These are phyloP conservation scores for Globisporangium okanoganense DNA, from an alignment of 352 stramenopile genomes.

Conservation along the genomic window DNA sequence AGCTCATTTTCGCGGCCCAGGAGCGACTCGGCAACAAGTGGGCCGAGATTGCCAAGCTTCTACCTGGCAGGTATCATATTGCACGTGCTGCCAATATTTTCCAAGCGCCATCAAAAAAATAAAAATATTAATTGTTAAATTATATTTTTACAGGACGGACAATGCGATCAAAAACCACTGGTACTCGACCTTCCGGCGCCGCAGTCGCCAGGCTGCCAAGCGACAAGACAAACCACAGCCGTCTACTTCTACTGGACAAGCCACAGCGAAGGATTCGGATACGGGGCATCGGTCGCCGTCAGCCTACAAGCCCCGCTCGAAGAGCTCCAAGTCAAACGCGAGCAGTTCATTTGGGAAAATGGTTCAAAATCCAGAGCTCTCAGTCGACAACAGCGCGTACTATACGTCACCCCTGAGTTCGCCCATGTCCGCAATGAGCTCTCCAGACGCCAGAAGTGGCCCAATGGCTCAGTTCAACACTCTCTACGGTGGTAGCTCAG, in stretches of 20 bases:
- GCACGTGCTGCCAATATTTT: no score
- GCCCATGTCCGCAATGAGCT: slow-evolving; percentile 32
- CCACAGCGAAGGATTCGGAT: background rate
- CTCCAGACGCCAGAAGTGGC: slow-evolving; percentile 16
- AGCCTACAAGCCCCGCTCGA: background rate
- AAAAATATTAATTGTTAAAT: no score
- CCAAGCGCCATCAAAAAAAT: no score
- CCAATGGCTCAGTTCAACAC: background rate
- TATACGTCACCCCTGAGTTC: slow-evolving; percentile 17
- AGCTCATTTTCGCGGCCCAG: slow-evolving; percentile 73
- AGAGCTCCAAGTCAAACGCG: background rate
- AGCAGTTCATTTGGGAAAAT: slow-evolving; percentile 5
- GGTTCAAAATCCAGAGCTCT: slow-evolving; percentile 4
- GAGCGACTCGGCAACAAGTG: slow-evolving; percentile 92
- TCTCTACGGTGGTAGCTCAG: background rate
- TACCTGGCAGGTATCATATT: slow-evolving; percentile 75
- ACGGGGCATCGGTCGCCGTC: slow-evolving; percentile 1
- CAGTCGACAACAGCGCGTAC: background rate
- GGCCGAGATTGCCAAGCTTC: slow-evolving; percentile 97
- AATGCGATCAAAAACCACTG: slow-evolving; percentile 88
- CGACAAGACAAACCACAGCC: slow-evolving; percentile 16
- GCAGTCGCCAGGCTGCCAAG: slow-evolving; percentile 55
- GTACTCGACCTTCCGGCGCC: slow-evolving; percentile 73
- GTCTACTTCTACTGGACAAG: background rate
- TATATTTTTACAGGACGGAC: slow-evolving; percentile 35